Percentiles rank a stretch among this genome's conserved stretches.
phyloP scores from a whole-genome alignment of 441 rosid genomes.

The Populus hybrid region DNA sequence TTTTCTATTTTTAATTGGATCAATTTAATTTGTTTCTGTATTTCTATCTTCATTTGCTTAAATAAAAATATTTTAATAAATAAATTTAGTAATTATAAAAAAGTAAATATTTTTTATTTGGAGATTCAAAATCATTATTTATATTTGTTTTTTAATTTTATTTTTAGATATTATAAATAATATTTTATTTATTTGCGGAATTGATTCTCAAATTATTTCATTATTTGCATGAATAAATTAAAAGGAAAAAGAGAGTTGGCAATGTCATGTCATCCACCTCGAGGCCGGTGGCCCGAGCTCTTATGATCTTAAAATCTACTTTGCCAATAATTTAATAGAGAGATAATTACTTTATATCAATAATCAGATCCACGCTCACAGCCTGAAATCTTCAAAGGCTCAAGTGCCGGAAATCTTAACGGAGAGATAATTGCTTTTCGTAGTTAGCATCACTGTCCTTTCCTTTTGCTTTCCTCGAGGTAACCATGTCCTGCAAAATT shows the following conservation, averaged over 20 bases:
- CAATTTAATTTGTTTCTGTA: too few species aligned
- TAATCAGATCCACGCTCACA: not conserved
- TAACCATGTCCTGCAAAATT: not conserved
- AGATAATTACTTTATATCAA: not conserved
- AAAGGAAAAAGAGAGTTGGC: not conserved
- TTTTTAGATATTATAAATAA: too few species aligned
- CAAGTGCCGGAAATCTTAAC: not conserved
- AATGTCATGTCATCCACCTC: not conserved
- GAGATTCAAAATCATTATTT: too few species aligned
- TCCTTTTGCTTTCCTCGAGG: slow-evolving; percentile 11
- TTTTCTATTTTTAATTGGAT: too few species aligned
- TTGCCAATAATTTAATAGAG: not conserved
- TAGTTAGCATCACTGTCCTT: not conserved
- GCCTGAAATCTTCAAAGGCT: not conserved
- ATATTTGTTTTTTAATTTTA: too few species aligned
- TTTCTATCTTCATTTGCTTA: too few species aligned
- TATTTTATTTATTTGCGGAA: too few species aligned
- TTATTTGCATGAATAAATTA: too few species aligned
- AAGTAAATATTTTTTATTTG: too few species aligned
- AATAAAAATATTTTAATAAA: too few species aligned
- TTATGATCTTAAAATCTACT: not conserved
- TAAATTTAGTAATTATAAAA: too few species aligned
- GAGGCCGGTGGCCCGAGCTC: not conserved
- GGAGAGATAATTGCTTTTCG: not conserved
- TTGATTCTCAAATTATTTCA: too few species aligned